These are phyloP conservation scores for Vigna radiata DNA, from an alignment of 306 rosid genomes.

Conservation along the genomic window DNA sequence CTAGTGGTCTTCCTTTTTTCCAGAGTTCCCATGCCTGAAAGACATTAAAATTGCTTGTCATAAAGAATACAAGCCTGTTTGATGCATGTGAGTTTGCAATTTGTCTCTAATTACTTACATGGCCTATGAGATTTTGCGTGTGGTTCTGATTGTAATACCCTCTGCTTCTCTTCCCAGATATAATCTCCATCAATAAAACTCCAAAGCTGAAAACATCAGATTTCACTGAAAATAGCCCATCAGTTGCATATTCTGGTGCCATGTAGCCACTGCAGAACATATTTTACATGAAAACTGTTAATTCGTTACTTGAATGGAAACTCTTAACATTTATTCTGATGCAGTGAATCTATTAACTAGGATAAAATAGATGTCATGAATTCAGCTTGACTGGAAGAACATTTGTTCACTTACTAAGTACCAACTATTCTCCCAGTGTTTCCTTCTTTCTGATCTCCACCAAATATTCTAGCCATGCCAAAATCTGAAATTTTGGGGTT, in stretches of 20 bases:
- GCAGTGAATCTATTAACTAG: not conserved
- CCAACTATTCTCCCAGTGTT: constrained; percentile 73
- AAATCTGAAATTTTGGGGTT: constrained; percentile 78
- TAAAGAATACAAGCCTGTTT: not conserved
- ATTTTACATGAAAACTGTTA: constrained; percentile 12
- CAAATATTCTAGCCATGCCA: constrained; percentile 70
- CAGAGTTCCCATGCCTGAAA: constrained; percentile 72
- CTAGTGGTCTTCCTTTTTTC: constrained; percentile 60
- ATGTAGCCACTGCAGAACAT: constrained; percentile 59
- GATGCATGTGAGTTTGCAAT: not conserved
- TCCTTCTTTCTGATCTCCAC: constrained; percentile 66
- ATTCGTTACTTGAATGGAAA: not conserved
- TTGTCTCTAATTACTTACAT: constrained; percentile 53
- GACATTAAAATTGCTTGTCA: constrained; percentile 12
- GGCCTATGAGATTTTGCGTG: constrained; percentile 60
- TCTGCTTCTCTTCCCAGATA: constrained; percentile 63
- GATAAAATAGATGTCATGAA: not conserved
- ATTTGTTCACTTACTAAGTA: constrained; percentile 60
- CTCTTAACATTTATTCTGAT: not conserved
- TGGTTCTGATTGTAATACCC: constrained; percentile 57
- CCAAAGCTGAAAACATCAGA: constrained; percentile 61
- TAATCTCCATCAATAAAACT: constrained; percentile 57
- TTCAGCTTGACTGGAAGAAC: constrained; percentile 1
- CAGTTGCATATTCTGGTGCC: constrained; percentile 74
- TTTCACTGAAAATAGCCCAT: constrained; percentile 64